Evolutionary conservation across 1,139 yeast genomes (phyloP), one percentile per base, ranked within the genome.

Genomic region (Blastobotrys illinoisensis): DNA sequence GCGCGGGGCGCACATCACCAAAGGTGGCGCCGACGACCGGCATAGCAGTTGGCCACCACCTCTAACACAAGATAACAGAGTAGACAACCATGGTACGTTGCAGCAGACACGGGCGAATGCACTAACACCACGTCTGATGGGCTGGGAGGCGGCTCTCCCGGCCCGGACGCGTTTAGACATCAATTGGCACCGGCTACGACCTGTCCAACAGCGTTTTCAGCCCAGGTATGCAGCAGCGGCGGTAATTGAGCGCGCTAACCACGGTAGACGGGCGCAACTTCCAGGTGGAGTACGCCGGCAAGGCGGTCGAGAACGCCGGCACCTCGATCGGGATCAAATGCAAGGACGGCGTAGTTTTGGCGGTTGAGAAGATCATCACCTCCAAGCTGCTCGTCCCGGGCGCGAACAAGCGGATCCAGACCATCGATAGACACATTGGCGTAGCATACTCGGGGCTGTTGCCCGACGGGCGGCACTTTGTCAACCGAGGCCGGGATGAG

Each of bases 111-210:
- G 2, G n/a, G 46, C 13, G 32, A 26, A 11, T 9, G 9, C 5
- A 32, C 40, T 32, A 32, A 32, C 40, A 11, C 23, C 23, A 4
- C 6, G 23, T 21, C 23, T 6, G 23, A 21, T 4, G 6, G 5
- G 23, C 23, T 21, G 23, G 23, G 23, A n/a, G n/a, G 13, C 26
- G 7, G 26, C 20, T 2, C 9, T 3, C 46, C 46, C 46, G 21
- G 46, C 23, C 2, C 14, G 21, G 11, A 19, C 44, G 14, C 16
- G 9, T 23, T 5, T 50, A 75, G 95, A 88, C 97, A 48, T 90
- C 97, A 53, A 90, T 91, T 67, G 98, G 98, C 66, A 91, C 97
- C 32, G 98, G 98, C 43, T 91, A 91, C 80, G 98, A 91, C 77
- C 82, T 91, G 69, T 88, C 97, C 49, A 91, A 91, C 76, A 86